Evolutionary conservation across 106 monocot species (phyloP).

Genomic region (Acanthochlamys bracteata): DNA sequence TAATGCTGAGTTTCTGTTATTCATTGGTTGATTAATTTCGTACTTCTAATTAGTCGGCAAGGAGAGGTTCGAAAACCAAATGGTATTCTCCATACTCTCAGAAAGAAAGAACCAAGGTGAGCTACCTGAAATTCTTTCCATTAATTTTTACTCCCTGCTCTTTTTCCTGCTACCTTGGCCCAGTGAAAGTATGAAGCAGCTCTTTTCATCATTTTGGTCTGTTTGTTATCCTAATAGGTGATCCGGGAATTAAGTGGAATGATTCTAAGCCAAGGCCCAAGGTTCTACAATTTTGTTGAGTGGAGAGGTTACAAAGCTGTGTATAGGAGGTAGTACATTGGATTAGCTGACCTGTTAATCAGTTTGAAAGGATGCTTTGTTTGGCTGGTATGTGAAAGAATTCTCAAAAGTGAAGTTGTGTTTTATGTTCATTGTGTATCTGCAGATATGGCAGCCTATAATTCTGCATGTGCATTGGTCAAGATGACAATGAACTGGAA

Average conservation of each 20-base stretch:
- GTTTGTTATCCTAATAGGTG: slow-evolving; percentile 33
- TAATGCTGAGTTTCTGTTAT: background rate
- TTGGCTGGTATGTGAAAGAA: background rate
- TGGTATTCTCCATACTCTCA: slow-evolving; percentile 78
- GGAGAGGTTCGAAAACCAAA: slow-evolving; percentile 67
- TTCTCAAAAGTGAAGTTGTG: background rate
- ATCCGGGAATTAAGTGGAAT: slow-evolving; percentile 91
- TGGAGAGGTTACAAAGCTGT: slow-evolving; percentile 97
- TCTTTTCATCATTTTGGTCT: background rate
- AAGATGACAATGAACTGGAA: slow-evolving; percentile 71
- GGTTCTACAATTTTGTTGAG: slow-evolving; percentile 92
- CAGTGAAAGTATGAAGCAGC: background rate
- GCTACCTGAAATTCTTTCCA: background rate
- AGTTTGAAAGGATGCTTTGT: background rate
- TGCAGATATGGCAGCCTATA: slow-evolving; percentile 88
- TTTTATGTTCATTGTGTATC: background rate
- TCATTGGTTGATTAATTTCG: slow-evolving; percentile 55
- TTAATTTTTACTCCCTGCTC: background rate
- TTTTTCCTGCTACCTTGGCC: background rate
- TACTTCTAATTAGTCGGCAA: slow-evolving; percentile 64
- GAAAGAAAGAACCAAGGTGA: slow-evolving; percentile 73
- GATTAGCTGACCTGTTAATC: background rate
- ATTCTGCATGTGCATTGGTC: slow-evolving; percentile 85
- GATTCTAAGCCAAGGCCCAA: slow-evolving; percentile 76
- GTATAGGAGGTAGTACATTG: slow-evolving; percentile 59